phyloP scores from a whole-genome alignment of 345 rosid species.

The Arabidopsis thaliana region TAIR10.1 NC_003070.9:10938001-10938500 shows the following conservation, averaged over 20 bases:
- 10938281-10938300: slow-evolving; percentile 65
- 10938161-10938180: slow-evolving; percentile 41
- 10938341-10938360: not conserved
- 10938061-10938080: slow-evolving; percentile 39
- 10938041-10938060: slow-evolving; percentile 24
- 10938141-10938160: slow-evolving; percentile 52
- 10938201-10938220: slow-evolving; percentile 40
- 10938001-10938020: slow-evolving; percentile 33
- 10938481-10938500: slow-evolving; percentile 82
- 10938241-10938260: slow-evolving; percentile 77
- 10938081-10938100: slow-evolving; percentile 5
- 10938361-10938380: slow-evolving; percentile 53
- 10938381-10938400: slow-evolving; percentile 65
- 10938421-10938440: slow-evolving; percentile 47
- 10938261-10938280: slow-evolving; percentile 77
- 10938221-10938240: slow-evolving; percentile 45
- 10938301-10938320: slow-evolving; percentile 8
- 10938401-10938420: slow-evolving; percentile 89
- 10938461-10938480: slow-evolving; percentile 46
- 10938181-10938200: slow-evolving; percentile 41
- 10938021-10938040: not conserved
- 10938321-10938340: not conserved
- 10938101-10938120: not conserved
- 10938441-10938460: slow-evolving; percentile 50
- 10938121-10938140: slow-evolving; percentile 27